Evolutionary conservation across 495 filamentous ascomycete species (phyloP), one percentile per base, ranked within the genome.

Genomic region (Aspergillus sclerotioniger): DNA sequence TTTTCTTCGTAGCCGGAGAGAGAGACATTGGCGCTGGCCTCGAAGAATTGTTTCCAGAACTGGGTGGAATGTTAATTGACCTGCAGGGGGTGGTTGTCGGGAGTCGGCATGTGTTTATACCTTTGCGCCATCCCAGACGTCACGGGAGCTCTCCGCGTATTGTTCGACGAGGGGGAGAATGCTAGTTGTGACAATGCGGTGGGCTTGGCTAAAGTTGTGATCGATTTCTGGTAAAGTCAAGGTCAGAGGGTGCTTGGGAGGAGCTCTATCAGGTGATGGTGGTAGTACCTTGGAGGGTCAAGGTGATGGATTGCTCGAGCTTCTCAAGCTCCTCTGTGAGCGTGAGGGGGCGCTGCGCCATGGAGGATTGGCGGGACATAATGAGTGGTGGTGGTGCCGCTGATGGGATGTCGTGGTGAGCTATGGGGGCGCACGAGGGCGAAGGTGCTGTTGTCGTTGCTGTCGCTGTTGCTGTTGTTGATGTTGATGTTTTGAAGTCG

Each of bases 41-140:
- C 94, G 75, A 98, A 98, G 83, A 98, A 98, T 78, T 96, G 90
- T 74, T 97, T 98, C 94, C 94, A 98, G 75, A 97, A 98, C 90
- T 95, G 64, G 48, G 6, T 32, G 54, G 25, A 16, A 21, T 9
- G 41, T 59, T 43, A 9, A 17, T 53, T 45, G 35, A 12, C 8
- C n/a, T 20, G 29, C 33, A 48, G 67, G 15, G 15, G 52, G 37
- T 6, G 8, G 37, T n/a, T 32, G 47, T 16, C 17, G 21, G 12
- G 25, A 15, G 25, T 28, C 0, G 3, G 25, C 9, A 25, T 25
- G 5, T 2, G 25, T 25, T 25, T 10, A n/a, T 50, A 91, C 92
- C 84, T 96, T 96, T 50, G 94, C 92, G 32, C 93, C 91, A 61
- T 98, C 91, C 95, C 95, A 98, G 19, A 98, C 94, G 50, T 90